These are phyloP conservation scores for Pseudoperonospora humuli DNA, from an alignment of 352 stramenopile genomes.

Conservation along the genomic window DNA sequence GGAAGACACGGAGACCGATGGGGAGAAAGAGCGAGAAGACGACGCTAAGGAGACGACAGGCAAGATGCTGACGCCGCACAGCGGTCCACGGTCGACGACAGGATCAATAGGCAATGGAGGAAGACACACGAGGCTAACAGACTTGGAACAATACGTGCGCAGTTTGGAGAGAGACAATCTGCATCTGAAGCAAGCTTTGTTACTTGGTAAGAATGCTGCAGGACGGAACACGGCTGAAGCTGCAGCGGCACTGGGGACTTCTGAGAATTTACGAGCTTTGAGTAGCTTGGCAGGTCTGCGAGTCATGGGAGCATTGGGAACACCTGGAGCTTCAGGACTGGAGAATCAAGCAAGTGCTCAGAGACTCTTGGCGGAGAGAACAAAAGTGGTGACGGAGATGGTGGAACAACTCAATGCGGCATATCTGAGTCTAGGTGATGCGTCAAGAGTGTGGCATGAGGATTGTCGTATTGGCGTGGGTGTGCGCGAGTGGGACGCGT, in stretches of 20 bases:
- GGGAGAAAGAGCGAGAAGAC: conserved; percentile 3
- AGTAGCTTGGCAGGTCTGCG: conserved; percentile 12
- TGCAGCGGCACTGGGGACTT: conserved; percentile 21
- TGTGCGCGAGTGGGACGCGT: conserved; percentile 74
- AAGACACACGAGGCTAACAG: conserved; percentile 56
- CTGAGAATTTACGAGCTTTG: conserved; percentile 3
- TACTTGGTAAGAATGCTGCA: conserved; percentile 48
- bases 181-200: conserved; percentile 65
- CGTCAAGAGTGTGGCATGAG: conserved; percentile 63
- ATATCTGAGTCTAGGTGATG: conserved; percentile 58
- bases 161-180: conserved; percentile 65
- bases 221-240: conserved; percentile 3
- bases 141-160: conserved; percentile 65
- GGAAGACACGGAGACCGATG: conserved; percentile 14
- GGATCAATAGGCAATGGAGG: conserved; percentile 1
- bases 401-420: conserved; percentile 66
- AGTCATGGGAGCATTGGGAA: neutral
- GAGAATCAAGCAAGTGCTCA: conserved; percentile 36
- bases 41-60: conserved; percentile 5
- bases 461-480: conserved; percentile 67
- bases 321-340: neutral
- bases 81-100: neutral
- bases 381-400: conserved; percentile 76
- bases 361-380: conserved; percentile 51
- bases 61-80: neutral